Conservation (phyloP, 345 rosid genomes). For the Sisymbrium altissimum region DNA sequence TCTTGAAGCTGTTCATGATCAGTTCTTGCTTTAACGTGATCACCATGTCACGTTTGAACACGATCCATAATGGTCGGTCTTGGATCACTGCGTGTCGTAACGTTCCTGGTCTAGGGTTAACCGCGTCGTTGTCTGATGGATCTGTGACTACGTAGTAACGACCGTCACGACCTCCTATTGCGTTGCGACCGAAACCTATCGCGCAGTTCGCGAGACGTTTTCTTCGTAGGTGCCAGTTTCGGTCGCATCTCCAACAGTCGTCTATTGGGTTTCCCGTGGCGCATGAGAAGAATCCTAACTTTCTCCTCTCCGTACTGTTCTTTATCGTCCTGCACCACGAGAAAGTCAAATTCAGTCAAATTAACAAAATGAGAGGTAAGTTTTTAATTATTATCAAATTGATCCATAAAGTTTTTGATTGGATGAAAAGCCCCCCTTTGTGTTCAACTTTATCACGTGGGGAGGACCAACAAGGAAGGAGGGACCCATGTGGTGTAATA, state of each 20-base stretch:
- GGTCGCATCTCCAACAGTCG: slow-evolving; percentile 82
- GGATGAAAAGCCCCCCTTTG: not conserved
- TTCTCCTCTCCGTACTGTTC: slow-evolving; percentile 72
- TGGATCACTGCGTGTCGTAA: slow-evolving; percentile 79
- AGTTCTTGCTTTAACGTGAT: slow-evolving; percentile 64
- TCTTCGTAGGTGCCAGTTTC: slow-evolving; percentile 48
- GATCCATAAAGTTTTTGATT: not conserved
- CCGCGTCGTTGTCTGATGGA: slow-evolving; percentile 51
- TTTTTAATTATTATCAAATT: not conserved
- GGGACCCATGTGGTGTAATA: slow-evolving; percentile 26
- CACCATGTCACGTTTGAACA: slow-evolving; percentile 75
- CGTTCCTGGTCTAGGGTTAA: slow-evolving; percentile 73
- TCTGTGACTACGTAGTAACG: slow-evolving; percentile 59
- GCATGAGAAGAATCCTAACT: slow-evolving; percentile 59
- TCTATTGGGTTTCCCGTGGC: slow-evolving; percentile 77
- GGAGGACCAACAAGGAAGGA: not conserved
- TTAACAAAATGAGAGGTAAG: not conserved
- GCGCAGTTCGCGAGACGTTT: slow-evolving; percentile 64
- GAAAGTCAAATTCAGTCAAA: not conserved
- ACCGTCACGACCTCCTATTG: slow-evolving; percentile 78
- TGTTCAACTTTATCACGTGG: slow-evolving; percentile 20
- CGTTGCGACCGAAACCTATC: slow-evolving; percentile 77
- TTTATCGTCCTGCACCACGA: slow-evolving; percentile 48
- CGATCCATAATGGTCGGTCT: slow-evolving; percentile 73
- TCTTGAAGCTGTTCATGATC: slow-evolving; percentile 83